Evolutionary conservation across 2,329 filamentous ascomycete species (phyloP).

Genomic region (Periconia macrospinosa): DNA sequence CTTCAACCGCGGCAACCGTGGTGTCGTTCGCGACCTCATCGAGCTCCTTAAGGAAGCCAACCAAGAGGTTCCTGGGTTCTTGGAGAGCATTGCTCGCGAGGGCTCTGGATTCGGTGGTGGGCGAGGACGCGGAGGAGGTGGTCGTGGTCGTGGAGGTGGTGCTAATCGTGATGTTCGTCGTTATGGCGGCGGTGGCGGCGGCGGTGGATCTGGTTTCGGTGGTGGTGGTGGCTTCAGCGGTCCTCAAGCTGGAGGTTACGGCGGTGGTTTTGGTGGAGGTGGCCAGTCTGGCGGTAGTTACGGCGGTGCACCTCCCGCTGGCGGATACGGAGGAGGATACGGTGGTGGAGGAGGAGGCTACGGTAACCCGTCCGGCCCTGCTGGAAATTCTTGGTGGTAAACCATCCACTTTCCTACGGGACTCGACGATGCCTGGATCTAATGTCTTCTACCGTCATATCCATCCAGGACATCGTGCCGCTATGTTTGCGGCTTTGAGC

Average conservation of each 20-base stretch:
- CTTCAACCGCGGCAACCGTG: conserved; percentile 99
- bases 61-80: conserved; percentile 90
- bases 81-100: conserved; percentile 97
- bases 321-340: conserved; percentile 63
- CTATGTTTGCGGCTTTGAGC: conserved; percentile 10
- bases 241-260: conserved; percentile 57
- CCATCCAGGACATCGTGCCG: conserved; percentile 25
- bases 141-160: conserved; percentile 69
- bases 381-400: conserved; percentile 71
- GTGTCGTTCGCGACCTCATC: conserved; percentile 92
- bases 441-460: conserved; percentile 19
- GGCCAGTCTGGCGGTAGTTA: conserved; percentile 43
- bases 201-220: conserved; percentile 50
- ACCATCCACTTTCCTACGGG: conserved; percentile 21
- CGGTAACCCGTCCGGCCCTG: conserved; percentile 67
- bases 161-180: conserved; percentile 86
- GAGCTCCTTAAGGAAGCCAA: conserved; percentile 99
- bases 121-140: conserved; percentile 63
- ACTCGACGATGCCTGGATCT: conserved; percentile 32
- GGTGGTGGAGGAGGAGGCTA: conserved; percentile 61
- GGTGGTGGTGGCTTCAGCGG: conserved; percentile 43
- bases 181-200: conserved; percentile 54
- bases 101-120: conserved; percentile 78
- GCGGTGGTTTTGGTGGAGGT: conserved; percentile 56
- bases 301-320: conserved; percentile 50